Evolutionary conservation across 1,284 basidiomycete genomes (phyloP), one percentile per base, ranked within the genome.

Genomic region (Coniophora puteana): DNA sequence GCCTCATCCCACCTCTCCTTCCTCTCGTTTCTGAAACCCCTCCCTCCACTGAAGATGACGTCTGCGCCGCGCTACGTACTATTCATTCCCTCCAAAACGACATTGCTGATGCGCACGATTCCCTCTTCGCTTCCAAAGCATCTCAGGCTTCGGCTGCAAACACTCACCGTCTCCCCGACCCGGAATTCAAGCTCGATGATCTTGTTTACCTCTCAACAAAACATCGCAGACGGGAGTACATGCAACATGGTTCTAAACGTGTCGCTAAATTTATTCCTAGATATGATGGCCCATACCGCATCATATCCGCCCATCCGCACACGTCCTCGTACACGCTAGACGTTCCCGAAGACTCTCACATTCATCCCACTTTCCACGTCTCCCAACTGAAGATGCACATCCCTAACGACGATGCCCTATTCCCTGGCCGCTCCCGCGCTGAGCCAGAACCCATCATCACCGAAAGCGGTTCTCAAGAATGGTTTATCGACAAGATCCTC

Each of bases 181-280:
- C 34, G 17, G 26, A 24, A 2, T 62, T 61, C 36, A 23, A 13
- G 4, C 23, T 33, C 10, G 53, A 51, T 0, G 63, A 65, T 32
- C 36, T 61, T 13, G 61, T 61, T 0, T 66, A 65, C 39, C 21
- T 65, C 2, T 63, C 61, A 0, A 63, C 59, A 0, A 50, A 59
- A 44, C 62, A 64, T 42, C 34, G 51, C 1, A n/a, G 17, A 24
- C 22, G 40, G n/a, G 16, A 47, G 21, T 44, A 44, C 20, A 21
- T 13, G 22, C 45, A 26, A 33, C 25, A 35, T 8, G 28, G 30
- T 6, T 8, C 17, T 8, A 63, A 61, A 36, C 41, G 59, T 2
- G 41, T 45, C 1, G 58, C 59, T 1, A 61, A 61, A 36, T 61
- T 46, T 30, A 41, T 59, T 27, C 59, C 59, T 1, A 61, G 60